Base-by-base conservation (phyloP, 768 basidiomycete species). In the Collybia nuda region DNA sequence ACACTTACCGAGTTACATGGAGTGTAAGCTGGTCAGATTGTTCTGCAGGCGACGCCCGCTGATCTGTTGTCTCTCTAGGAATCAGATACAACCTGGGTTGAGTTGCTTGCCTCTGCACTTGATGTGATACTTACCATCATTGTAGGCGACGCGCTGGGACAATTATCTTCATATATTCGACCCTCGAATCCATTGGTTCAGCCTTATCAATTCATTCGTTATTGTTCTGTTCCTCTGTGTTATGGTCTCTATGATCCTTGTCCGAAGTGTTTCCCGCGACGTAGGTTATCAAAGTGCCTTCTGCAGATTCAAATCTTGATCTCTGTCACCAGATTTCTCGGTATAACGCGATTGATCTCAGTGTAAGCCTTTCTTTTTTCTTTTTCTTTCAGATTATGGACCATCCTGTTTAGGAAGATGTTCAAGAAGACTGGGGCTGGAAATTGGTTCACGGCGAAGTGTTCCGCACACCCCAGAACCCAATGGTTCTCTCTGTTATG, bases 401-500 rank as follows among this genome's bases (percentile, higher is more conserved):
- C 19, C 36, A 23, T 44, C 17, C 49, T 41, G 17, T 51, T 15
- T 56, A 93, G 90, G 93, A 96, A 62, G 93, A 96, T 60, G 90
- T 97, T 2, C 93, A 95, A 67, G 96, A 98, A 71, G 96, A 98
- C 59, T 96, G 88, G 81, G 96, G 96, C 1, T 98, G 96, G 96
- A 98, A 98, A 63, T 81, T 98, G 15, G 85, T 98, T 19, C 93
- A 97, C 58, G 94, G 93, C 18, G 96, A 98, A 68, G 91, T 98
- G 15, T 98, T 98, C 77, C 82, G 96, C 18, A 74, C 86, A 1
- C 96, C 96, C 1, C 70, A 71, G 40, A 78, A 86, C 47, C 84
- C 93, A 0, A 82, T 94, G 77, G 55, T 87, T 6, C 72, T 98
- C 6, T 86, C 93, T 2, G 80, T 93, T 32, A 79, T 94, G 69